Evolutionary conservation across 2,329 filamentous ascomycete species (phyloP).

Genomic region (Chaetomiaceae sp.): DNA sequence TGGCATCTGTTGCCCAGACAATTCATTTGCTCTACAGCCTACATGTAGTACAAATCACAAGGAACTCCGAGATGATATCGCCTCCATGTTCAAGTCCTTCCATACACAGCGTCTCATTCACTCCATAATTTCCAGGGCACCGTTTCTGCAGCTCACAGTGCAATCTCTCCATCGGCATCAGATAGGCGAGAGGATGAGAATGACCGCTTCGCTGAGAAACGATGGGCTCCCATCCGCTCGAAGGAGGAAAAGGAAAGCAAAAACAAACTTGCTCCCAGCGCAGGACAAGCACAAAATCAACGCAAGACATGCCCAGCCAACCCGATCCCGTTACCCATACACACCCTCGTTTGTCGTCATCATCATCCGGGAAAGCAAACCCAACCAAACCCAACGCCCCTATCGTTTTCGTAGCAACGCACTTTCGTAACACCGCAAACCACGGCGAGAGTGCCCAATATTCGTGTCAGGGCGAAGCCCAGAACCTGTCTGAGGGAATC

Average conservation of each 20-base stretch:
- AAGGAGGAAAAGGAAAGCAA: neutral
- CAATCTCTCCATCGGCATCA: neutral
- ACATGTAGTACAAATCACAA: slow-evolving; percentile 16
- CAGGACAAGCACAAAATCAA: slow-evolving; percentile 4
- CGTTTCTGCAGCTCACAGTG: neutral
- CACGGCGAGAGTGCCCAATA: neutral
- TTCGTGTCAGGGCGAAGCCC: neutral
- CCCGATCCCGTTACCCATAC: neutral
- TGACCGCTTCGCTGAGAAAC: neutral
- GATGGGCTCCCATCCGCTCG: neutral
- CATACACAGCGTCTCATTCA: neutral
- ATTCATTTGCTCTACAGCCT: slow-evolving; percentile 4
- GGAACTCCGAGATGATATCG: slow-evolving; percentile 8
- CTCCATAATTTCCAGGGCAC: neutral
- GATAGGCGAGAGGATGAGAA: neutral
- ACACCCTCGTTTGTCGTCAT: slow-evolving; percentile 3
- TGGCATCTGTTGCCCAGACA: neutral
- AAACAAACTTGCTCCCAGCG: neutral
- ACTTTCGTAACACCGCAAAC: too few relatives aligned
- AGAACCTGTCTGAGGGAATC: neutral
- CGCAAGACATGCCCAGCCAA: neutral
- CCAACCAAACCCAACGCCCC: slow-evolving; percentile 18
- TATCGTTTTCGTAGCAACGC: slow-evolving; percentile 19
- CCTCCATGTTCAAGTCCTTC: neutral
- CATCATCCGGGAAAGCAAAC: slow-evolving; percentile 3